Evolutionary conservation across 2,329 filamentous ascomycete genomes (phyloP).

Genomic region (Botrytis medusae): DNA sequence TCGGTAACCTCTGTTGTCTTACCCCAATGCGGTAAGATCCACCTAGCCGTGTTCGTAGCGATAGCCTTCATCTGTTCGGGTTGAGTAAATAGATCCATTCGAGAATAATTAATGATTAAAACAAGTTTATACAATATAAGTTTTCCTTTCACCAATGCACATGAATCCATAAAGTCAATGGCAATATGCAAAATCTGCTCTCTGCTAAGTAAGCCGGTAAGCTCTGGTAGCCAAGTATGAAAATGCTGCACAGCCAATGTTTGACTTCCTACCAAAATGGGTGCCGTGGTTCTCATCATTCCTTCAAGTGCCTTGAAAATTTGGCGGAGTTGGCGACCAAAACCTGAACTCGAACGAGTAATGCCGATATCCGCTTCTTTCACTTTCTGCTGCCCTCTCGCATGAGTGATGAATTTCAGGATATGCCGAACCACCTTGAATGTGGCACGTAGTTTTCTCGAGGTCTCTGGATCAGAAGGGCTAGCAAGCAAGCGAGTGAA

Average conservation of each 20-base stretch:
- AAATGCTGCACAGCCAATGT: conserved; percentile 95
- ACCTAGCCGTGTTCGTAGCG: conserved; percentile 78
- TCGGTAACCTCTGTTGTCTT: conserved; percentile 69
- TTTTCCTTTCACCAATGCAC: conserved; percentile 82
- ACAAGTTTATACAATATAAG: conserved; percentile 89
- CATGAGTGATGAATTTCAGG: conserved; percentile 91
- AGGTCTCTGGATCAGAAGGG: conserved; percentile 78
- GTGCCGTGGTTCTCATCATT: conserved; percentile 84
- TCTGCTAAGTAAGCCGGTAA: conserved; percentile 70
- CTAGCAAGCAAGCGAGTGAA: conserved; percentile 81
- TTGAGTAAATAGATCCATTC: conserved; percentile 76
- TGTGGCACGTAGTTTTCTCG: conserved; percentile 81
- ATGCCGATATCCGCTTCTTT: conserved; percentile 88
- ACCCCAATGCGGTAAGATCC: conserved; percentile 95
- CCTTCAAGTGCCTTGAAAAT: conserved; percentile 89
- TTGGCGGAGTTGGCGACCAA: conserved; percentile 77
- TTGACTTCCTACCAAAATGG: conserved; percentile 88
- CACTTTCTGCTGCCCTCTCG: conserved; percentile 78
- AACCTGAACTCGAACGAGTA: conserved; percentile 68
- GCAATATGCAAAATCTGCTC: conserved; percentile 90
- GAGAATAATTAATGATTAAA: conserved; percentile 87
- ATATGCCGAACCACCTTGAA: conserved; percentile 95
- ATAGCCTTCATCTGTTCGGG: conserved; percentile 72
- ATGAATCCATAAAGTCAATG: conserved; percentile 92
- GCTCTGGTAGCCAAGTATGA: conserved; percentile 94